Percentiles rank a stretch among this genome's conserved stretches.
These are phyloP conservation scores for barrel medic (Medicago truncatula) DNA, from an alignment of 306 rosid genomes.

Conservation along the genomic window DNA sequence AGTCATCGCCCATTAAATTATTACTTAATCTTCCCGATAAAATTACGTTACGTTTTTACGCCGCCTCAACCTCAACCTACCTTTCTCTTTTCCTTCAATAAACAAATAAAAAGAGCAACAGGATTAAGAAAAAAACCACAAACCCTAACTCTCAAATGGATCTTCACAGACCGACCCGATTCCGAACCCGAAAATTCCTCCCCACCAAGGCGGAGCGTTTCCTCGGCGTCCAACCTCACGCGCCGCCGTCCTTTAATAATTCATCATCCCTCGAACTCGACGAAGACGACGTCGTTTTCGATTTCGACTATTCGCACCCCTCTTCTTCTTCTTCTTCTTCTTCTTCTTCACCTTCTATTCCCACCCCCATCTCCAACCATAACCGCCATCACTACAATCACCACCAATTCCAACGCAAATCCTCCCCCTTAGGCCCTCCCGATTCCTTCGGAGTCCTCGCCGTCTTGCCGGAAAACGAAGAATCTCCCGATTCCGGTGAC, in stretches of 20 bases:
- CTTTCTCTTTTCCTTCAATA: too few species aligned
- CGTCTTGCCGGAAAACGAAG: conserved; percentile 69
- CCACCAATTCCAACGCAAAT: conserved; percentile 41
- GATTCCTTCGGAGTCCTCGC: conserved; percentile 87
- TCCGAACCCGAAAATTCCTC: conserved; percentile 4
- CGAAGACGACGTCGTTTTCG: conserved; percentile 79
- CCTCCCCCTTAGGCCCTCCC: conserved; percentile 39
- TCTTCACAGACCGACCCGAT: neutral
- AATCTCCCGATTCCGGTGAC: conserved; percentile 42
- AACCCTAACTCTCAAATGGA: neutral
- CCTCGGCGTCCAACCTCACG: conserved; percentile 46
- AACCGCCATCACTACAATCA: neutral
- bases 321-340: conserved; percentile 49
- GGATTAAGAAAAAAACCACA: neutral
- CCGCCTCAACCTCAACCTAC: too few species aligned
- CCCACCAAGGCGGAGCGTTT: conserved; percentile 44
- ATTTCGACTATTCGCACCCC: conserved; percentile 52
- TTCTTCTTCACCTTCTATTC: conserved; percentile 48
- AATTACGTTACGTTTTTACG: too few species aligned
- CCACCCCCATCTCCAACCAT: conserved; percentile 37
- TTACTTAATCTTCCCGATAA: too few species aligned
- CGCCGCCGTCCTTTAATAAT: conserved; percentile 35
- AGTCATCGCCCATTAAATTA: too few species aligned
- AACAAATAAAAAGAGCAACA: too few species aligned
- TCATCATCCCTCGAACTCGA: conserved; percentile 54